phyloP scores from a whole-genome alignment of 1,284 basidiomycete species.

The Rhodotorula sp. region DNA sequence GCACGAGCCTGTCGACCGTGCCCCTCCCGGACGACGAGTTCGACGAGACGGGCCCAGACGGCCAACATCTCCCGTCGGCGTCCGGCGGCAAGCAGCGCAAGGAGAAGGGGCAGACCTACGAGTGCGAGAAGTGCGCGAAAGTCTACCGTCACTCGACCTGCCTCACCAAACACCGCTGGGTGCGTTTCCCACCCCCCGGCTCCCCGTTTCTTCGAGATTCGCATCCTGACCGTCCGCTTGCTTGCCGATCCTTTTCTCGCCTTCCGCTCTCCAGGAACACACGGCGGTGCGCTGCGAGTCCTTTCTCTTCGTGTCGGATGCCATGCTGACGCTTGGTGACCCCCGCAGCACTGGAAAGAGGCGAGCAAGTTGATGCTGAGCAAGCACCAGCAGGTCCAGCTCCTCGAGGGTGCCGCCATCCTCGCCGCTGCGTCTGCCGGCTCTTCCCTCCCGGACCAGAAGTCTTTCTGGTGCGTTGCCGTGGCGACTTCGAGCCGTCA shows the following conservation, averaged over 20 bases:
- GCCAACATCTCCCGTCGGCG: background rate
- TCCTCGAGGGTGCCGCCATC: conserved; percentile 95
- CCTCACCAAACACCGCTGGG: conserved; percentile 39
- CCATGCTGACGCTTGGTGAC: background rate
- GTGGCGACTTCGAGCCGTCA: conserved; percentile 47
- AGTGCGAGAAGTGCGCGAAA: conserved; percentile 37
- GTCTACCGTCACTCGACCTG: conserved; percentile 35
- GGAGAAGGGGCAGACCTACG: conserved; percentile 21
- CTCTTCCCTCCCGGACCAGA: conserved; percentile 84
- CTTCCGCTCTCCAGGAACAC: conserved; percentile 9
- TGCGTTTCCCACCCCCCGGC: conserved; percentile 6
- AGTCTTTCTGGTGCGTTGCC: conserved; percentile 71
- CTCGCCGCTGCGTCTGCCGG: conserved; percentile 62
- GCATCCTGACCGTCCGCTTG: background rate
- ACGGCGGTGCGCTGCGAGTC: conserved; percentile 16
- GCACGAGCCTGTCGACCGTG: conserved; percentile 3
- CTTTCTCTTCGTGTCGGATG: background rate
- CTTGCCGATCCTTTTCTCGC: background rate
- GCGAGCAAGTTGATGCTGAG: conserved; percentile 88
- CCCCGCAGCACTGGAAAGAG: conserved; percentile 76
- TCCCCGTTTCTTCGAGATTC: background rate
- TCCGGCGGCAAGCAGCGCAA: background rate
- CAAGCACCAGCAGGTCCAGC: conserved; percentile 97
- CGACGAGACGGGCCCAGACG: background rate
- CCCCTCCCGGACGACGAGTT: background rate